Conservation (phyloP, 306 rosid species). For the Lupinus albus region DNA sequence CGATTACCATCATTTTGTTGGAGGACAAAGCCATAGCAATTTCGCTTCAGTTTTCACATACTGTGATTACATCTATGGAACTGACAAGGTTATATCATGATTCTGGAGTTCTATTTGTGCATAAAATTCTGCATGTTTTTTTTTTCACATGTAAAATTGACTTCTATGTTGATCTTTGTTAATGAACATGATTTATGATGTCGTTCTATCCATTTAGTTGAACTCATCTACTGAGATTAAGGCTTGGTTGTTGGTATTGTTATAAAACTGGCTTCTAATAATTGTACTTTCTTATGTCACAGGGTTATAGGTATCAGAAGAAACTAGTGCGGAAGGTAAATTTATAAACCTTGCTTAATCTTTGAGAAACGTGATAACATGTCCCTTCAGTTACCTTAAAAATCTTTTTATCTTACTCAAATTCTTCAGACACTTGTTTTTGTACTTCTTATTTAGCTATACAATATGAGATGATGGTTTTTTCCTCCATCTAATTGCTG, state of each 20-base stretch:
- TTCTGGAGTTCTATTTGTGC: conserved; percentile 32
- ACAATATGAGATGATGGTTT: conserved; percentile 12
- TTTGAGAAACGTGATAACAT: conserved; percentile 24
- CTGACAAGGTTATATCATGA: conserved; percentile 77
- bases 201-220: no score
- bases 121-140: conserved; percentile 14
- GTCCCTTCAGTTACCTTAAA: neutral
- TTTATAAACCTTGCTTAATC: neutral
- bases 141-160: conserved; percentile 39
- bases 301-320: conserved; percentile 90
- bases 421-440: neutral
- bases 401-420: conserved; percentile 2
- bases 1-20: conserved; percentile 97
- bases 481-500: neutral
- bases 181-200: no score
- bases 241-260: no score
- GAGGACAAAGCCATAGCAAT: conserved; percentile 95
- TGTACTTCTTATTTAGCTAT: conserved; percentile 18
- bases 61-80: conserved; percentile 95
- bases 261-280: conserved; percentile 36
- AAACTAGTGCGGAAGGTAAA: conserved; percentile 73
- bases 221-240: no score
- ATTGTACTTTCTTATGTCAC: conserved; percentile 47
- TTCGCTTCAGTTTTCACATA: conserved; percentile 95
- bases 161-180: no score